Base-by-base conservation (phyloP, 495 filamentous ascomycete species). In the Chlorociboria aeruginascens region DNA sequence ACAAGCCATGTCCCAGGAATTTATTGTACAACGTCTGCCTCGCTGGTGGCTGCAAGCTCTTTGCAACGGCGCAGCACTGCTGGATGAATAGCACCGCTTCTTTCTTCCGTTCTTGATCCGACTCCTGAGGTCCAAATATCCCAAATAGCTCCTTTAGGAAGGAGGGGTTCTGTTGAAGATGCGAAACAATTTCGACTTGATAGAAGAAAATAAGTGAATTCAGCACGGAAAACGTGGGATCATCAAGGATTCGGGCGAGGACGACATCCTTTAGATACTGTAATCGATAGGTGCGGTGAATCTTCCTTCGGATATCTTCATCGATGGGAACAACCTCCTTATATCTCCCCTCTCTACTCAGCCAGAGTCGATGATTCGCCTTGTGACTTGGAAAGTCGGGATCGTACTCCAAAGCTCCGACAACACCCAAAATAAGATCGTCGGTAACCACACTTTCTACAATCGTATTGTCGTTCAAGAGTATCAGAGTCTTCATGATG, bases 231-330 rank as follows among this genome's bases (percentile, higher is more conserved):
- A 97, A 98, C 29, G 92, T 98, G 47, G 90, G 92, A 60, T 98
- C 92, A 63, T 98, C 92, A 35, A 98, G 73, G 49, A 97, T 97
- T 40, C 92, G 81, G 20, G 92, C 92, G 36, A 98, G 74, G 6
- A 98, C 92, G 43, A 98, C 92, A 56, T 98, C 92, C 64, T 97
- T 98, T n/a, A 98, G 70, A 61, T 98, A 98, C 59, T 94, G 92
- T 14, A 98, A 67, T 43, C 92, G 86, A 69, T 93, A 98, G 1
- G 92, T 97, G 62, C 83, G 82, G 55, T 95, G 89, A 32, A 98
- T 98, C 70, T 97, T 97, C 57, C 78, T 82, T 53, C 79, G 78
- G 49, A 97, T 85, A 12, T 75, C 62, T 10, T 75, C 70, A 54
- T 86, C 81, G 49, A 97, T 95, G 37, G 76, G 83, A 8, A 98